These are phyloP conservation scores for Solanum ahanhuiri DNA, from an alignment of 257 asterid genomes.

Conservation along the genomic window DNA sequence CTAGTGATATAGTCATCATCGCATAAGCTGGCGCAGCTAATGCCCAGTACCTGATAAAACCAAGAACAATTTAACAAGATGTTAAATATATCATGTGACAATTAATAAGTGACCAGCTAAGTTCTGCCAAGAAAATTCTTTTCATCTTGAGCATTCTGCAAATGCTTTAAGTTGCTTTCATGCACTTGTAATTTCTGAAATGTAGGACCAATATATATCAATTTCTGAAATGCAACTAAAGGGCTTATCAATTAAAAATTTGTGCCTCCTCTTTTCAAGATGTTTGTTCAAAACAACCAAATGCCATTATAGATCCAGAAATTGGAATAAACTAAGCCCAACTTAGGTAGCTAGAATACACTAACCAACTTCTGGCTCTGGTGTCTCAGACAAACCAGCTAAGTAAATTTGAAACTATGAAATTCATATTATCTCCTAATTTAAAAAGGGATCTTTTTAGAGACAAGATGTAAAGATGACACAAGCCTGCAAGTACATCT, in stretches of 20 bases:
- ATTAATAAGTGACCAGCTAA: neutral
- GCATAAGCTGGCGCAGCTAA: constrained; percentile 69
- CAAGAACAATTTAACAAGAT: neutral
- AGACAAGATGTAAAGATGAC: constrained; percentile 6
- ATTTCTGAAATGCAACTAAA: neutral
- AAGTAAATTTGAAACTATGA: constrained; percentile 6
- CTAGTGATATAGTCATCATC: constrained; percentile 50
- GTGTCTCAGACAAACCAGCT: neutral
- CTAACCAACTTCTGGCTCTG: neutral
- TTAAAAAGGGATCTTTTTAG: neutral
- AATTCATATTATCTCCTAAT: neutral
- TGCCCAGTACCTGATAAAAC: constrained; percentile 72
- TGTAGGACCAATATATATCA: neutral
- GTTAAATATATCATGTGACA: neutral
- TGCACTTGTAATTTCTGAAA: neutral
- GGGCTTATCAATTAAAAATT: neutral
- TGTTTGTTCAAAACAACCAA: neutral
- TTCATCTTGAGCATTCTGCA: neutral
- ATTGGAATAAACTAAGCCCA: neutral
- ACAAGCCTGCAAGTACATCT: neutral
- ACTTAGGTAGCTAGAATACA: neutral
- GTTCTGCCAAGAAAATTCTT: neutral
- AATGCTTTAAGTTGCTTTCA: neutral
- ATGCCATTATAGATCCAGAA: neutral
- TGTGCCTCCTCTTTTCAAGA: neutral